A percentile compares a stretch with the other conserved stretches of the same genome.
Evolutionary conservation across 106 monocot species (phyloP).

Genomic region (Dendrobium catenatum): DNA sequence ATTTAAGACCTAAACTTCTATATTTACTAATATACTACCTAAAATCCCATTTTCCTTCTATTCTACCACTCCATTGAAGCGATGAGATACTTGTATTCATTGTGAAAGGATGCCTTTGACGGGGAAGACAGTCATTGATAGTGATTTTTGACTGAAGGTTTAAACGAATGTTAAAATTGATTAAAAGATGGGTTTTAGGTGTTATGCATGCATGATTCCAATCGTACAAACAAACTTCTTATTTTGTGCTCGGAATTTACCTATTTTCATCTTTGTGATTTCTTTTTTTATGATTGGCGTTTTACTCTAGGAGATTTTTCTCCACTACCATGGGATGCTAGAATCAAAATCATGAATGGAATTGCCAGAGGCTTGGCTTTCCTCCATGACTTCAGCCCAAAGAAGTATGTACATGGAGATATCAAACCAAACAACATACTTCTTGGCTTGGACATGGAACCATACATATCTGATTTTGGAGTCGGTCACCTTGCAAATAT

Average conservation of each 20-base stretch:
- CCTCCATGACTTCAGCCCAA: constrained; percentile 37
- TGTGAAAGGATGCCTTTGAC: too few relatives aligned
- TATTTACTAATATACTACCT: too few relatives aligned
- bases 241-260: not conserved
- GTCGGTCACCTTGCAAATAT: constrained; percentile 45
- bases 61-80: too few relatives aligned
- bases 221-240: not conserved
- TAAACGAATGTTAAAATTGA: too few relatives aligned
- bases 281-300: not conserved
- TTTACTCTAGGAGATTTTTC: not conserved
- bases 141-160: too few relatives aligned
- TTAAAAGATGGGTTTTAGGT: too few relatives aligned
- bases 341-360: constrained; percentile 30
- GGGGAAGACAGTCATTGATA: too few relatives aligned
- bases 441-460: constrained; percentile 31
- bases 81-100: too few relatives aligned
- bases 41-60: too few relatives aligned
- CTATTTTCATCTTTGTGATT: not conserved
- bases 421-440: constrained; percentile 38
- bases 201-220: not conserved
- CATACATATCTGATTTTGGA: constrained; percentile 46
- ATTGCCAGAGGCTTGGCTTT: constrained; percentile 34
- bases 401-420: constrained; percentile 24
- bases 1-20: too few relatives aligned
- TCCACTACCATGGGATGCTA: constrained; percentile 21